These are phyloP conservation scores for Curvularia lunata DNA, from an alignment of 2,329 filamentous ascomycete genomes.

Conservation along the genomic window DNA sequence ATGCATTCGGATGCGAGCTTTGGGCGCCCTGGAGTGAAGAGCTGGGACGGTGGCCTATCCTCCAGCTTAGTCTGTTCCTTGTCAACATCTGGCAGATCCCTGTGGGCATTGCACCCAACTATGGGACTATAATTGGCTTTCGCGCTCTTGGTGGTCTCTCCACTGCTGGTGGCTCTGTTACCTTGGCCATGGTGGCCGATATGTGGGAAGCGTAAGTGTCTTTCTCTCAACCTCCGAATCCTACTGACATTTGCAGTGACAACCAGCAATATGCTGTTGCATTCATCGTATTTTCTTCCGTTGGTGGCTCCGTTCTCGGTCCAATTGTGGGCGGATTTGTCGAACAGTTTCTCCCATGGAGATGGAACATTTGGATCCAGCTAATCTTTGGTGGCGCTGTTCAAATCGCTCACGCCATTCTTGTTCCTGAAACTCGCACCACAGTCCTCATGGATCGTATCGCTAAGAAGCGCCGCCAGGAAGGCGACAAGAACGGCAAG, in stretches of 20 bases:
- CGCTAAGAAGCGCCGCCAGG: conserved; percentile 74
- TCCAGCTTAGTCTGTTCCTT: conserved; percentile 74
- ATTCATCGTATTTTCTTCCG: conserved; percentile 75
- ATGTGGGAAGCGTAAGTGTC: conserved; percentile 55
- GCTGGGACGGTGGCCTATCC: conserved; percentile 75
- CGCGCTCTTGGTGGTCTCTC: conserved; percentile 51
- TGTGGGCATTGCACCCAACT: conserved; percentile 75
- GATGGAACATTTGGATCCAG: conserved; percentile 85
- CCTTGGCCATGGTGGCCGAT: conserved; percentile 69
- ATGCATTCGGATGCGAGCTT: conserved; percentile 85
- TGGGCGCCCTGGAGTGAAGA: conserved; percentile 92
- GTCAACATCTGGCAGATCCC: conserved; percentile 75
- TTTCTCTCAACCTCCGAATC: background rate
- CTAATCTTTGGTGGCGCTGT: conserved; percentile 77
- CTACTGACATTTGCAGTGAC: conserved; percentile 27
- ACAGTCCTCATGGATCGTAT: conserved; percentile 80
- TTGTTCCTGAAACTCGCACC: conserved; percentile 78
- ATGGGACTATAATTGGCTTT: conserved; percentile 72
- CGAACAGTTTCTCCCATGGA: conserved; percentile 72
- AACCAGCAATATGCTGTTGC: conserved; percentile 73
- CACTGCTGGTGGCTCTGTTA: conserved; percentile 69
- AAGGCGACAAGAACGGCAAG: conserved; percentile 65
- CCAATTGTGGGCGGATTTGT: conserved; percentile 81
- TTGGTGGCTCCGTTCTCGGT: conserved; percentile 76
- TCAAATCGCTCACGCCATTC: conserved; percentile 69